Base-by-base conservation (phyloP, 768 basidiomycete genomes). In the Suillus subaureus region DNA sequence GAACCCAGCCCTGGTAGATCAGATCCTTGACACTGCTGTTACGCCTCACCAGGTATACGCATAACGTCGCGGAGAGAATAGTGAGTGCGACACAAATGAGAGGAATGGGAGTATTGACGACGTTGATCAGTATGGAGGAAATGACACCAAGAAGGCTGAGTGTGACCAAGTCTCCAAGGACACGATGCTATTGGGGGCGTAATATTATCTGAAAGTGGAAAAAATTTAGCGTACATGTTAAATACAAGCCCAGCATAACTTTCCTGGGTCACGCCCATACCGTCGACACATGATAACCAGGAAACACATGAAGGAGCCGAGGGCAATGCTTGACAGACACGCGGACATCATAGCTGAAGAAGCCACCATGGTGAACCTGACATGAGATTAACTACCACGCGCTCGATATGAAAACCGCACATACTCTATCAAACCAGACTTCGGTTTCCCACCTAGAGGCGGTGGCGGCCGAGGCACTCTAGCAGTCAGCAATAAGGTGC, bases 151-250 rank as follows among this genome's bases (percentile, higher is more conserved):
- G 80, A 63, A 98, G 87, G 65, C 88, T 83, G 57, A 99, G 87
- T 0, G 97, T 97, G 60, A 99, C 83, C 40, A 99, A 83, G 72
- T 99, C 97, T 6, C 97, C 97, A 2, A 99, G 83, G n/a, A 70
- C 93, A 94, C 3, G 94, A 87, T 0, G 97, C 97, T 11, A 99
- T 83, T 0, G 97, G 96, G 0, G 97, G 94, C 2, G 96, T 92
- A 69, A 99, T 96, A 75, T 99, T 99, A 74, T 97, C 96, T 94
- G 72, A 39, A 13, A 7, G 12, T 26, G 45, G 5, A 54, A 2
- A 31, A 16, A 4, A 11, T 61, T 71, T 21, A 64, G 33, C 39
- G 16, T 13, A 43, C 18, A 56, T 21, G 40, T 40, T 31, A 26
- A 31, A 42, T 35, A 23, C 57, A 4, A 26, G 33, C 15, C 21